These are phyloP conservation scores for Betula pendula DNA, from an alignment of 306 rosid genomes.

Conservation along the genomic window DNA sequence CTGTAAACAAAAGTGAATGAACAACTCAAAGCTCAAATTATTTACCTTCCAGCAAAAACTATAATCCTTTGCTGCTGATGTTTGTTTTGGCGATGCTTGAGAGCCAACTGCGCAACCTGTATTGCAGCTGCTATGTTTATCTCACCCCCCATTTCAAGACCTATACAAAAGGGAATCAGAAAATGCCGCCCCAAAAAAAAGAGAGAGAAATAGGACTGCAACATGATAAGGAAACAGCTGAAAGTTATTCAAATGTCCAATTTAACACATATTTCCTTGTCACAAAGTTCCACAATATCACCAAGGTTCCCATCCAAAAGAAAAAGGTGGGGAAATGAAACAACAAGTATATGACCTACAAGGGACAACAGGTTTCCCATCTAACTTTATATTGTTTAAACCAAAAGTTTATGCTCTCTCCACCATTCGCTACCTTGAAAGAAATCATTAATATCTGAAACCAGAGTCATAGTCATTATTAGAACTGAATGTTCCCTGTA, in stretches of 20 bases:
- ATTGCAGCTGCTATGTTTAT: conserved; percentile 42
- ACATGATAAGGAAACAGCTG: not conserved
- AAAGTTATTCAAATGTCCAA: not conserved
- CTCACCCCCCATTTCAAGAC: conserved; percentile 44
- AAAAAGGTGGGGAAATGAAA: not conserved
- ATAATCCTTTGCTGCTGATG: conserved; percentile 47
- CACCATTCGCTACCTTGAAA: not conserved
- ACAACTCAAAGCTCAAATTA: not conserved
- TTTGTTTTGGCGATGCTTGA: conserved; percentile 48
- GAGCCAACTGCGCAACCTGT: conserved; percentile 48
- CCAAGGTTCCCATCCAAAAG: not conserved
- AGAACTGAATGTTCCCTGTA: not conserved
- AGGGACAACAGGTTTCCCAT: not conserved
- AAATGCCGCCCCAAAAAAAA: not conserved
- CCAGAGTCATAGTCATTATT: not conserved
- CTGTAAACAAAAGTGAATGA: not conserved
- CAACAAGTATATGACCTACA: not conserved
- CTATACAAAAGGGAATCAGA: conserved; percentile 15
- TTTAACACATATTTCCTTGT: not conserved
- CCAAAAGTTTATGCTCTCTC: not conserved
- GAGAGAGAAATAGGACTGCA: not conserved
- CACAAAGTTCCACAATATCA: not conserved
- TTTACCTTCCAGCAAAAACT: conserved; percentile 46
- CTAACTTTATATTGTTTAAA: not conserved
- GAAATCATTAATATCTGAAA: not conserved